Evolutionary conservation across 129 eudicot genomes (phyloP).

Genomic region (Centella asiatica): DNA sequence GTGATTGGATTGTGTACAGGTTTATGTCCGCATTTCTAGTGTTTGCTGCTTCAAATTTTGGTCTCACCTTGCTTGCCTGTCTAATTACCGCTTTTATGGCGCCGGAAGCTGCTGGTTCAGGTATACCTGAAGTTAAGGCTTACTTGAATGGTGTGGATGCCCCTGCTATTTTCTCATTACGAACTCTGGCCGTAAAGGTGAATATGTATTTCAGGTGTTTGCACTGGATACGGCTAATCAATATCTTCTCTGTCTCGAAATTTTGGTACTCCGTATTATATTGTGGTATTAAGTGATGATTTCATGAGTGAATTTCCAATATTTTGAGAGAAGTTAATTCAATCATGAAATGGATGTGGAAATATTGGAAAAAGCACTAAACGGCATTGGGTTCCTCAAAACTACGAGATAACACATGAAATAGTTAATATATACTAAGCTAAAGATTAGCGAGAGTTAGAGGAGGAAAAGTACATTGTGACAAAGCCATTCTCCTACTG

Average conservation of each 20-base stretch:
- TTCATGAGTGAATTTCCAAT: too few relatives aligned
- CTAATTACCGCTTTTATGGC: conserved; percentile 61
- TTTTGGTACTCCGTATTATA: background rate
- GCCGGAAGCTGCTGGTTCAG: conserved; percentile 95
- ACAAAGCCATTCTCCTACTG: too few relatives aligned
- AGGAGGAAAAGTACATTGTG: background rate
- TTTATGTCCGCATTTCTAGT: conserved; percentile 55
- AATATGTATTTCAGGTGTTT: background rate
- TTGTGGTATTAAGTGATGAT: background rate
- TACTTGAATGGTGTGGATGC: conserved; percentile 95
- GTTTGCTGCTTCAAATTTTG: conserved; percentile 69
- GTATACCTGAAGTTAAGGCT: conserved; percentile 97
- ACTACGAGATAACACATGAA: too few relatives aligned
- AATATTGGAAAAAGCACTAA: too few relatives aligned
- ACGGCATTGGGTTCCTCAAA: too few relatives aligned
- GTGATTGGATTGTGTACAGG: conserved; percentile 31
- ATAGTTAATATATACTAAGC: background rate
- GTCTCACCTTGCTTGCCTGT: conserved; percentile 70
- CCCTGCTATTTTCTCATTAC: conserved; percentile 68
- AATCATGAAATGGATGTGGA: too few relatives aligned
- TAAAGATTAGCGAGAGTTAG: background rate
- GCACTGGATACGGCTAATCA: background rate
- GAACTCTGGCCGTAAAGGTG: conserved; percentile 76
- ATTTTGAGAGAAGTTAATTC: too few relatives aligned
- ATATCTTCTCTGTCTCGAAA: background rate